Base-by-base conservation (phyloP, 257 asterid species). In the Solanum paucissectum region DNA sequence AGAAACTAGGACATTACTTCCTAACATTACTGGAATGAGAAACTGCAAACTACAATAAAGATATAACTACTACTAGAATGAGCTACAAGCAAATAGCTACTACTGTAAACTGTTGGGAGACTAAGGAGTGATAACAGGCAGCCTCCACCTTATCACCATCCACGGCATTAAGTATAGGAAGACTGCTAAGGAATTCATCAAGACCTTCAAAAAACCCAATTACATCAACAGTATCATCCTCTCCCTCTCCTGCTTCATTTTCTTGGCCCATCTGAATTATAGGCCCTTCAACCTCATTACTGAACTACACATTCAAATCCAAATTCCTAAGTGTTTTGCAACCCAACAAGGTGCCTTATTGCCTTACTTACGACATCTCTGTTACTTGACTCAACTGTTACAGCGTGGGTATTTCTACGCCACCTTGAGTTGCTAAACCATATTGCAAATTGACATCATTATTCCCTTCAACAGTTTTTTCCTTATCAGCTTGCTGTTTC, bases 151-250 rank as follows among this genome's bases (percentile, higher is more conserved):
- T 97, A 44, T 94, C 98, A 25, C 95, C 98, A 25, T 94, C 96
- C 62, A 91, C 98, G 74, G 86, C 98, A 85, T 90, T 91, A 77
- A 95, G 95, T 87, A 95, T 95, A 5, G 98, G 99, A 90, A 94
- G 95, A 89, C 96, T 94, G 94, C 93, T 95, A 12, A 95, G 92
- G 89, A 93, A 97, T 52, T 97, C 99, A 91, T 97, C 99, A 85
- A 97, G 98, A 18, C 99, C 99, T 90, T 95, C 99, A 84, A 95
- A 97, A 83, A 95, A 94, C 71, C 95, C 99, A 81, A 90, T 90
- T 88, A 96, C 99, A 91, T 96, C 99, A 74, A 94, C 93, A 83
- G 92, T 94, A 69, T 93, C 98, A 71, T 94, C 97, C 89, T 91
- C 96, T 74, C 97, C 98, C 27, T 93, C 94, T 64, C 89, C 91